Percentiles rank a stretch among this genome's conserved stretches.
phyloP scores from a whole-genome alignment of 2,329 filamentous ascomycete species.

The Colletotrichum horii region DNA sequence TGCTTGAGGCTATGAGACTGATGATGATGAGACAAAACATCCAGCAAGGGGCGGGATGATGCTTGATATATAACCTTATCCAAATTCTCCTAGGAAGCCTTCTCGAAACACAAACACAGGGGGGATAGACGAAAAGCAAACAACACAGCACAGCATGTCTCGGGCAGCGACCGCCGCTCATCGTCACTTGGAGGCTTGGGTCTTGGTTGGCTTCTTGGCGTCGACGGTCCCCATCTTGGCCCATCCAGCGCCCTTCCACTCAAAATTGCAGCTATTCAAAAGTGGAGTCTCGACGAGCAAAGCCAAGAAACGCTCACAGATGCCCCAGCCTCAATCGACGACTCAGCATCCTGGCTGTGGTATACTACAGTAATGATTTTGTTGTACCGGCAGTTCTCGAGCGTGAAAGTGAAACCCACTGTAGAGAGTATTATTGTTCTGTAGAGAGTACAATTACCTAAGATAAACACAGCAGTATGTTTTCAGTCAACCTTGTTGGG shows the following conservation, averaged over 20 bases:
- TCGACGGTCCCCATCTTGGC: background rate
- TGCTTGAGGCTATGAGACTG: background rate
- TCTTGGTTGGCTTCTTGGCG: constrained; percentile 16
- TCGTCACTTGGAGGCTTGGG: constrained; percentile 20
- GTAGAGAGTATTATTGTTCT: background rate
- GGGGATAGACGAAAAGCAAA: background rate
- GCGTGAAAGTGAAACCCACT: background rate
- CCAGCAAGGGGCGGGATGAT: background rate
- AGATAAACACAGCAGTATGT: background rate
- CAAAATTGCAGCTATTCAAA: constrained; percentile 11
- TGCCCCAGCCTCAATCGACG: constrained; percentile 15
- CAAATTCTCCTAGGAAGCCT: background rate
- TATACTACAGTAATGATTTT: background rate
- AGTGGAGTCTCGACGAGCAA: constrained; percentile 9
- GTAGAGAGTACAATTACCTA: background rate
- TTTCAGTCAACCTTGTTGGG: background rate
- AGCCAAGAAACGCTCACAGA: constrained; percentile 10
- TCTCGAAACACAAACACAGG: background rate
- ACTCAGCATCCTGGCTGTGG: constrained; percentile 10
- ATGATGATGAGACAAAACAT: background rate
- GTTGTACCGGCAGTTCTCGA: background rate
- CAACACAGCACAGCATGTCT: background rate
- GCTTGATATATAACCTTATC: constrained; percentile 9
- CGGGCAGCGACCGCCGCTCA: constrained; percentile 3
- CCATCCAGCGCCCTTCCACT: background rate